Base-by-base conservation (phyloP, 1,284 basidiomycete species). In the Cryptococcus deneoformans region DNA sequence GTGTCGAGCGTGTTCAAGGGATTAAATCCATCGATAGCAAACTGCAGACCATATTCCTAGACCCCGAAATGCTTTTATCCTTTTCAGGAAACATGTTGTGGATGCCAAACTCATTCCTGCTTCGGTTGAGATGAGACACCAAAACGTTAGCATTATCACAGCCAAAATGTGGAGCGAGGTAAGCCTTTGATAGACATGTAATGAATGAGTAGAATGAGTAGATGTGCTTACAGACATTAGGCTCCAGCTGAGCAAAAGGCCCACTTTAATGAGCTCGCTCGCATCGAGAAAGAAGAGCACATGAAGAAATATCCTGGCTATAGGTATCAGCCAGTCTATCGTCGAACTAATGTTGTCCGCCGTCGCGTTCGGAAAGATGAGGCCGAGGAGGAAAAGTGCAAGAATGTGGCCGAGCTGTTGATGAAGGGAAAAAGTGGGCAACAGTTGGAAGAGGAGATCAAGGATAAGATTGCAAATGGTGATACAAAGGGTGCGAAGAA, bases 21-120 rank as follows among this genome's bases (percentile, higher is more conserved):
- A 11, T 49, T 11, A 49, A 11, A 37, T 34, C 12, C 16, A 12
- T 24, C 29, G 39, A 8, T 24, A 76, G 70, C 69, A 72, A 61
- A 82, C 85, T 63, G 81, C 86, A 0, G 80, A 80, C 29, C 88
- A 94, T 76, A 90, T 94, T 72, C 91, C 92, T 49, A 86, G 92
- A 38, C 92, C 92, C 0, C 88, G 91, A 37, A 96, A 96, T 77
- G 92, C 93, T 49, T 96, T 95, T 79, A 95, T 96, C 68, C 85
- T 96, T 73, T 96, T 93, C 79, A 85, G 93, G 60, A 90, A 89
- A 38, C 88, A 90, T 53, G 92, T 92, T 71, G 90, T 92, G 67
- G 83, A 85, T 48, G 84, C 85, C 55, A 85, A 87, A 67, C 82
- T 87, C 60, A 86, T 92, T 42, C 87, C 90, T 0, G 85, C 88